These are phyloP conservation scores for Nakazawaea holstii DNA, from an alignment of 805 yeast species.

Conservation along the genomic window DNA sequence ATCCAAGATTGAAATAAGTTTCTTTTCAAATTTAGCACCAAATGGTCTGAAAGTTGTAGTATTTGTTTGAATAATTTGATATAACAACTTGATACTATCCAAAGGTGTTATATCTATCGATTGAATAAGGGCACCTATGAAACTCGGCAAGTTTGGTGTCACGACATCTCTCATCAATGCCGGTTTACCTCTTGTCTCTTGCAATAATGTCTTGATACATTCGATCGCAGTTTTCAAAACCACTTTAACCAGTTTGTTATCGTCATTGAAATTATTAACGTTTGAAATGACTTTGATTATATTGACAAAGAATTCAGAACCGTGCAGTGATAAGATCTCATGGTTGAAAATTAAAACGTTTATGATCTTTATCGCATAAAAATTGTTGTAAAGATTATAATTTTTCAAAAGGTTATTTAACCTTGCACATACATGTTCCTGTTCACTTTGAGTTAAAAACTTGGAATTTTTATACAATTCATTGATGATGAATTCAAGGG, in stretches of 20 bases:
- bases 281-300: constrained; percentile 37
- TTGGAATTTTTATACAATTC: constrained; percentile 5
- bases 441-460: constrained; percentile 31
- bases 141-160: constrained; percentile 69
- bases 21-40: constrained; percentile 54
- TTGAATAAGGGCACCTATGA: constrained; percentile 50
- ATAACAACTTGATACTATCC: constrained; percentile 32
- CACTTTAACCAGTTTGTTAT: constrained; percentile 22
- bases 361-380: constrained; percentile 56
- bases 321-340: constrained; percentile 34
- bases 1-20: constrained; percentile 31
- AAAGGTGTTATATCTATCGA: constrained; percentile 33
- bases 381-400: constrained; percentile 37
- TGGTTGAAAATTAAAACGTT: constrained; percentile 34
- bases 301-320: constrained; percentile 31
- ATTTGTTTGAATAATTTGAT: constrained; percentile 44
- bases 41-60: constrained; percentile 81
- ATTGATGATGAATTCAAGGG: constrained; percentile 1
- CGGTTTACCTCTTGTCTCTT: constrained; percentile 69
- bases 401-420: constrained; percentile 38
- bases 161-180: constrained; percentile 77
- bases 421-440: constrained; percentile 44
- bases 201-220: constrained; percentile 34
- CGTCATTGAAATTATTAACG: constrained; percentile 29
- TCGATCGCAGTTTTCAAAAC: constrained; percentile 32